Conservation (phyloP, 2,329 filamentous ascomycete species). For the Fusarium udum region DNA sequence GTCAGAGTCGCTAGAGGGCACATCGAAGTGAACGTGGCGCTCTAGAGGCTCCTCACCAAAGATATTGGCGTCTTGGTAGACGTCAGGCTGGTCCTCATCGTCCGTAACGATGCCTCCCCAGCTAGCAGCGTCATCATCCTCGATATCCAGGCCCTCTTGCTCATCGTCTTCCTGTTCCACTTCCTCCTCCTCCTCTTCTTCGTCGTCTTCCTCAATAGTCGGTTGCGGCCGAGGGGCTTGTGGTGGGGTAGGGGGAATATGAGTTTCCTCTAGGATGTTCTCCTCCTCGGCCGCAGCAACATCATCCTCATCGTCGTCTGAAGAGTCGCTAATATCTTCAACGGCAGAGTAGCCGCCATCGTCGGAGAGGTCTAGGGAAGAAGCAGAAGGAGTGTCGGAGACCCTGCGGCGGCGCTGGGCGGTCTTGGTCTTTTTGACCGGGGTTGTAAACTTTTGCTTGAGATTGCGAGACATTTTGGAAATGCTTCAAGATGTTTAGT, state of each 20-base stretch:
- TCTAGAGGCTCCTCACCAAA: conserved; percentile 54
- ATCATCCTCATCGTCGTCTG: conserved; percentile 80
- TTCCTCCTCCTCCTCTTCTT: conserved; percentile 48
- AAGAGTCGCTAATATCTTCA: conserved; percentile 81
- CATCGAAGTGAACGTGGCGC: conserved; percentile 79
- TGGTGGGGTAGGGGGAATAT: conserved; percentile 49
- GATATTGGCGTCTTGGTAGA: conserved; percentile 51
- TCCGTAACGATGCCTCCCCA: conserved; percentile 67
- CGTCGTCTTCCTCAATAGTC: conserved; percentile 48
- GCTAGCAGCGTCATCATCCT: conserved; percentile 55
- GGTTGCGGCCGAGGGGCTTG: conserved; percentile 62
- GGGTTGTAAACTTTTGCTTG: conserved; percentile 56
- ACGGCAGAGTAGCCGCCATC: conserved; percentile 80
- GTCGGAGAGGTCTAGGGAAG: conserved; percentile 70
- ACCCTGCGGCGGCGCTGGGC: conserved; percentile 56
- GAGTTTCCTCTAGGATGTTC: conserved; percentile 67
- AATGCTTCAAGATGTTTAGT: background rate
- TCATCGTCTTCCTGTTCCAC: conserved; percentile 54
- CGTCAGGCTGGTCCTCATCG: conserved; percentile 56
- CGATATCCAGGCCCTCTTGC: conserved; percentile 54
- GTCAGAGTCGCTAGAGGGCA: conserved; percentile 73
- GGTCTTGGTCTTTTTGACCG: conserved; percentile 56
- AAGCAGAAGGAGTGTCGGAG: conserved; percentile 62
- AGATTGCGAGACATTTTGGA: conserved; percentile 63
- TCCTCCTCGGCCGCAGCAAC: conserved; percentile 82